Evolutionary conservation across 2,329 filamentous ascomycete species (phyloP), one percentile per base, ranked within the genome.

Genomic region (Aspergillus unguis): DNA sequence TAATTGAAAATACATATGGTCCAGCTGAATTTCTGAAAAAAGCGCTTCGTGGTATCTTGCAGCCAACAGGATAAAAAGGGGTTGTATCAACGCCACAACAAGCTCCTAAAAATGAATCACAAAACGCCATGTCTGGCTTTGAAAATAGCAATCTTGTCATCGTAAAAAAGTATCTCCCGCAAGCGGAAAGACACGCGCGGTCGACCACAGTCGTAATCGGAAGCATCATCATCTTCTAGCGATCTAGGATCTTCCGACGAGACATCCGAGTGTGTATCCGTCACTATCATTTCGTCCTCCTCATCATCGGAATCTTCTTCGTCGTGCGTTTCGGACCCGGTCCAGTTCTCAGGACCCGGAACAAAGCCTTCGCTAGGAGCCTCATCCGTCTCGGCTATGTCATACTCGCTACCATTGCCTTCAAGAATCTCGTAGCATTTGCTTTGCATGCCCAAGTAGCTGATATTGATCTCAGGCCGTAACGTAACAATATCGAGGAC

Each of bases 401-500:
- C 61, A 10, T 63, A 63, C 29, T 74, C 73, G 40, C 80, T 77
- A 9, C 52, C 50, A 29, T 56, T 60, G 11, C 74, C 77, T 67
- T 94, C 89, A 6, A 91, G 71, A 31, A 94, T 87, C 67, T 94
- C 89, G 64, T 88, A 94, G 70, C 90, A 94, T 69, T 91, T 92
- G 37, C 76, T 77, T n/a, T 80, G 79, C 49, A 94, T 82, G 17
- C 86, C 90, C 61, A 92, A 80, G 64, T 92, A 92, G 68, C 85
- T 89, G 10, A 94, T 77, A 63, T 86, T 84, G 27, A 92, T 81
- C 60, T 92, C 87, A 0, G 87, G 86, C 4, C 87, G 81, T 11
- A 94, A 76, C 9, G 86, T 85, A 49, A 92, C 84, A 42, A 92
- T 88, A 66, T 92, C 87, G 31, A 91, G 80, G 43, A 92, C 81